Conservation (phyloP, 805 yeast species). For the Suhomyces kilbournensis region DNA sequence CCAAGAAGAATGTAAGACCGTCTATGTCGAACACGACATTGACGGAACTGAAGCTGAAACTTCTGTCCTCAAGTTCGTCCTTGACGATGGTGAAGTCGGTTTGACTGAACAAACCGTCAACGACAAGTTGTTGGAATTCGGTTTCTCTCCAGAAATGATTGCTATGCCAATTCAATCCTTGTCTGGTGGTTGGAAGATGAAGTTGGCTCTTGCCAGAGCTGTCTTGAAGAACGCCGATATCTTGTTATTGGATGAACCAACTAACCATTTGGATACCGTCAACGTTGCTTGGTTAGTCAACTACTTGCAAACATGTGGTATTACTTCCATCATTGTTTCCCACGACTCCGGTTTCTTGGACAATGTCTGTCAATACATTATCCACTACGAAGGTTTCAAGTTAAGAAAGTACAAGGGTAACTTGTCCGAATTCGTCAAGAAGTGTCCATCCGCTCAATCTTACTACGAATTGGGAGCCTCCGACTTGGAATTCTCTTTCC, state of each 20-base stretch:
- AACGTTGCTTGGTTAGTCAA: constrained; percentile 99
- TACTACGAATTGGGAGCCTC: constrained; percentile 99
- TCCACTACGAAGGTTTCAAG: constrained; percentile 99
- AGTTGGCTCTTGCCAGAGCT: constrained; percentile 98
- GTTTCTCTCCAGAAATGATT: constrained; percentile 92
- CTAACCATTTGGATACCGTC: constrained; percentile 99
- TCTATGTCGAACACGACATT: constrained; percentile 99
- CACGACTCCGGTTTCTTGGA: constrained; percentile 99
- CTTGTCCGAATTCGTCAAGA: constrained; percentile 97
- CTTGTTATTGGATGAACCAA: constrained; percentile 97
- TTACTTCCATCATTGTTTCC: constrained; percentile 97
- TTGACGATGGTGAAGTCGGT: constrained; percentile 76
- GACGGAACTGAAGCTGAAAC: constrained; percentile 98
- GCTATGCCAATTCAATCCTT: constrained; percentile 90
- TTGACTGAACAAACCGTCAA: constrained; percentile 65
- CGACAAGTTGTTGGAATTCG: constrained; percentile 81
- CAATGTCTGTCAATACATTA: constrained; percentile 95
- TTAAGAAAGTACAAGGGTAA: constrained; percentile 99
- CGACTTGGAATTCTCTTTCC: constrained; percentile 94
- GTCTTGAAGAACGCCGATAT: constrained; percentile 98
- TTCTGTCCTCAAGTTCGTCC: constrained; percentile 87
- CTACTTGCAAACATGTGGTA: constrained; percentile 98
- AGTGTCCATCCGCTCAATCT: constrained; percentile 98
- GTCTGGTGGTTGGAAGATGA: constrained; percentile 99
- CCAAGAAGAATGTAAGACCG: constrained; percentile 98